phyloP scores from a whole-genome alignment of 257 asterid species.

The Fraxinus anomala region DNA sequence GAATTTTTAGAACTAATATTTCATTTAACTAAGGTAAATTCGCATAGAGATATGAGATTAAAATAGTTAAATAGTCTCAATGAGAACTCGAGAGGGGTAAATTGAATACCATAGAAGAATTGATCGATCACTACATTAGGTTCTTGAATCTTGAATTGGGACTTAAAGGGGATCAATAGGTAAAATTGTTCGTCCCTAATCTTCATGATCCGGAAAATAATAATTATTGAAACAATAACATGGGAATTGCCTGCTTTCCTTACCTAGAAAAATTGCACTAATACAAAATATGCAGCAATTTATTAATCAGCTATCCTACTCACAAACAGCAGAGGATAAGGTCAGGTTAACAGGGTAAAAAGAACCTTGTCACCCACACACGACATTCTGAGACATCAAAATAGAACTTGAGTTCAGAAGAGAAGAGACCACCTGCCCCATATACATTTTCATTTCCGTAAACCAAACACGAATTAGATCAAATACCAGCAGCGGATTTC shows the following conservation, averaged over 20 bases:
- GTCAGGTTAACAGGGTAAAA: too few species aligned
- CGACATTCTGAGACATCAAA: slow-evolving; percentile 10
- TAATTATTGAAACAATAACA: neutral
- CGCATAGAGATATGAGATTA: too few species aligned
- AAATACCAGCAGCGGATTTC: slow-evolving; percentile 99
- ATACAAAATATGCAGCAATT: slow-evolving; percentile 3
- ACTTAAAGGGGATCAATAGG: too few species aligned
- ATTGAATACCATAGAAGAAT: too few species aligned
- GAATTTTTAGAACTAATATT: too few species aligned
- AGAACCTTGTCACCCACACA: too few species aligned
- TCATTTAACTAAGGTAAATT: too few species aligned
- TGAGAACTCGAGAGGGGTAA: too few species aligned
- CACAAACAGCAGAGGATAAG: neutral
- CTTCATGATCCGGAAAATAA: neutral
- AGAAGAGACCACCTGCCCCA: slow-evolving; percentile 20
- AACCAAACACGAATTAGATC: slow-evolving; percentile 59
- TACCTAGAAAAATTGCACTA: neutral
- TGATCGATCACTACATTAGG: too few species aligned
- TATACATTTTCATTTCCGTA: slow-evolving; percentile 29
- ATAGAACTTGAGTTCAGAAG: slow-evolving; percentile 14
- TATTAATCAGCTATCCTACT: slow-evolving; percentile 3
- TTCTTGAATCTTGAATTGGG: too few species aligned
- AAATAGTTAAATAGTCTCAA: too few species aligned
- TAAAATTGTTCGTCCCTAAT: too few species aligned
- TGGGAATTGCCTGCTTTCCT: neutral